Percentiles rank a stretch among this genome's conserved stretches.
These are phyloP conservation scores for Lantana camara DNA, from an alignment of 257 asterid species.

Conservation along the genomic window DNA sequence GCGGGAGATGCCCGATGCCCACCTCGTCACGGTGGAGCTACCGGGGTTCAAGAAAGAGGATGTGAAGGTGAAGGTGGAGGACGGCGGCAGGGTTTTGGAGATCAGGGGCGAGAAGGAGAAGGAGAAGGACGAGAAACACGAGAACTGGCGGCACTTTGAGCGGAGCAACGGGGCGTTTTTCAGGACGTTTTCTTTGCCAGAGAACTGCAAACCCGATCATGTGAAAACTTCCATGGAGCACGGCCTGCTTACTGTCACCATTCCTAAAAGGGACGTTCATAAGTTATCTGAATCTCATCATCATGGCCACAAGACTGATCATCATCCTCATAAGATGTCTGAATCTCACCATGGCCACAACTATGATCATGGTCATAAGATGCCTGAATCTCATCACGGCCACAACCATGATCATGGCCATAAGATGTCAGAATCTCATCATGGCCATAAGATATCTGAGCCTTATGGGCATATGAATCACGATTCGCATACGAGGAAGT, in stretches of 20 bases:
- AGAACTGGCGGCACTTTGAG: slow-evolving; percentile 40
- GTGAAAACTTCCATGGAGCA: slow-evolving; percentile 35
- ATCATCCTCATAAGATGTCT: no score
- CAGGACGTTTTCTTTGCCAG: slow-evolving; percentile 38
- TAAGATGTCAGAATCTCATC: no score
- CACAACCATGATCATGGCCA: no score
- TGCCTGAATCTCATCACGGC: no score
- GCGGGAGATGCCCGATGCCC: slow-evolving; percentile 44
- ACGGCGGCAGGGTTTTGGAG: slow-evolving; percentile 34
- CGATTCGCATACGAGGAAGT: no score
- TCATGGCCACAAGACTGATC: no score
- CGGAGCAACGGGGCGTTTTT: slow-evolving; percentile 32
- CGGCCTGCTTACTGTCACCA: slow-evolving; percentile 38
- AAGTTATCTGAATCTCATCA: neutral
- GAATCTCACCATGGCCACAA: no score
- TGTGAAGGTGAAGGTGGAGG: slow-evolving; percentile 41
- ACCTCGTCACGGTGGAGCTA: slow-evolving; percentile 33
- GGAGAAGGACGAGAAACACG: slow-evolving; percentile 40
- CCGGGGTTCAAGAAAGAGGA: slow-evolving; percentile 48
- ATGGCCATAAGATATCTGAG: slow-evolving; percentile 9
- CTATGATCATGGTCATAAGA: no score
- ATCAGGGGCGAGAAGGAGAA: slow-evolving; percentile 38
- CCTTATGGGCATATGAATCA: no score
- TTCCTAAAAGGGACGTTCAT: slow-evolving; percentile 42
- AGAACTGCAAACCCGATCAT: slow-evolving; percentile 34